These are phyloP conservation scores for Apophysomyces sp. DNA, from an alignment of 371 early-diverging fungal species.

Conservation along the genomic window DNA sequence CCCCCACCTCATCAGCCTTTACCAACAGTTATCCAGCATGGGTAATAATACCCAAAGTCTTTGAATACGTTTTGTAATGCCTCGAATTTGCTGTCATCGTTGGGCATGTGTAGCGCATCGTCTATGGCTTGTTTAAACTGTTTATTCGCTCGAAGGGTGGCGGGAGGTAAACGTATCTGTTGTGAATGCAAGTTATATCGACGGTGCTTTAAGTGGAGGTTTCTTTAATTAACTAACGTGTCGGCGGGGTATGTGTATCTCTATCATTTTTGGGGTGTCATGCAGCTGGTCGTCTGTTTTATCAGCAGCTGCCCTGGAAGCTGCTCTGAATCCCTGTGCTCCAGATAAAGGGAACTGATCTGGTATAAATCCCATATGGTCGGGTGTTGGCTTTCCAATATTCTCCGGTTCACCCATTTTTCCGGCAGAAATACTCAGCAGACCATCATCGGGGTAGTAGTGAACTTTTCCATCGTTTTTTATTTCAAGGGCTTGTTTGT, in stretches of 20 bases:
- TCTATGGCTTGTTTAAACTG: not conserved
- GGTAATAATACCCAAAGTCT: not conserved
- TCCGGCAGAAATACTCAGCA: not conserved
- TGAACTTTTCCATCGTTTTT: not conserved
- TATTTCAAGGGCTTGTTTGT: not conserved
- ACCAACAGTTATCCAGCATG: not conserved
- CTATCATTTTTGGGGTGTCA: not conserved
- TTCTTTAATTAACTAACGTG: not conserved
- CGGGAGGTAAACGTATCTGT: not conserved
- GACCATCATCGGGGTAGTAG: not conserved
- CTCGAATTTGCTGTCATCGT: not conserved
- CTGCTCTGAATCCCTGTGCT: not conserved
- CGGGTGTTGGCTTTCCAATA: not conserved
- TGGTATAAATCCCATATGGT: not conserved
- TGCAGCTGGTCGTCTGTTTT: not conserved
- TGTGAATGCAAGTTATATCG: not conserved
- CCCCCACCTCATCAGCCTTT: not conserved
- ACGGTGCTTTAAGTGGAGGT: not conserved
- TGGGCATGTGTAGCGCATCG: not conserved
- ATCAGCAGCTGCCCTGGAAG: not conserved
- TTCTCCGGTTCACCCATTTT: not conserved
- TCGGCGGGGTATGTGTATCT: not conserved
- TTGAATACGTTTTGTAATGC: not conserved
- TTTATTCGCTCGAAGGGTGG: not conserved
- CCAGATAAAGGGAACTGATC: not conserved